Conservation (phyloP, 176 grass and related monocot genomes). For the Panicum miliaceum region DNA sequence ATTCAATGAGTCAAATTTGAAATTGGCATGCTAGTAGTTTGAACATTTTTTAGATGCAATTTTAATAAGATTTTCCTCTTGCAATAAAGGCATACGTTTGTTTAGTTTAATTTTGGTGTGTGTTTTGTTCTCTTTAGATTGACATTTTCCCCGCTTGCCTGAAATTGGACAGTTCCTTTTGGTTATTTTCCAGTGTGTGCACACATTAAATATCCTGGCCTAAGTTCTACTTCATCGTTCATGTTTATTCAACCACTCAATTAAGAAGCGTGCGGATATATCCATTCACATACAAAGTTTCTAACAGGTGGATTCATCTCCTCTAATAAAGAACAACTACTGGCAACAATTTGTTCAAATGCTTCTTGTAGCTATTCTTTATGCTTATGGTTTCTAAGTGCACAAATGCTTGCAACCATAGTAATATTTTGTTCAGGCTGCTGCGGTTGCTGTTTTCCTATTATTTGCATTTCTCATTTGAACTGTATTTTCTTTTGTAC, state of each 20-base stretch:
- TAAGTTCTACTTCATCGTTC: slow-evolving; percentile 9
- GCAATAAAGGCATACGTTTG: neutral
- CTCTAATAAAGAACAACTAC: neutral
- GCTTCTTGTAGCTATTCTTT: slow-evolving; percentile 4
- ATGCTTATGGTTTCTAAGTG: slow-evolving; percentile 16
- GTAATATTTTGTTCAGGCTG: neutral
- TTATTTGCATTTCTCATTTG: slow-evolving; percentile 11
- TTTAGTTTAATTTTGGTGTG: neutral
- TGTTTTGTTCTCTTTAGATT: neutral
- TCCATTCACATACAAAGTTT: slow-evolving; percentile 2
- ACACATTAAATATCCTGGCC: neutral
- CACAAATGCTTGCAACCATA: neutral
- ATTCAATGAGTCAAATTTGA: neutral
- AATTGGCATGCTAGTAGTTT: neutral
- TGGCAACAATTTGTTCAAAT: slow-evolving; percentile 19
- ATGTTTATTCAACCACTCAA: neutral
- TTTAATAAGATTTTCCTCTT: neutral
- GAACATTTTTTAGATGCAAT: neutral
- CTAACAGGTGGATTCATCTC: neutral
- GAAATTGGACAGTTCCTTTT: neutral
- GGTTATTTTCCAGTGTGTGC: neutral
- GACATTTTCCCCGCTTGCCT: neutral
- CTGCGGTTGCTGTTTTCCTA: neutral
- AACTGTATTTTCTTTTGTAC: slow-evolving; percentile 1
- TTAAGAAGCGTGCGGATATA: slow-evolving; percentile 5